Evolutionary conservation across 2,329 filamentous ascomycete genomes (phyloP).

Genomic region (Cordyceps farinosa): DNA sequence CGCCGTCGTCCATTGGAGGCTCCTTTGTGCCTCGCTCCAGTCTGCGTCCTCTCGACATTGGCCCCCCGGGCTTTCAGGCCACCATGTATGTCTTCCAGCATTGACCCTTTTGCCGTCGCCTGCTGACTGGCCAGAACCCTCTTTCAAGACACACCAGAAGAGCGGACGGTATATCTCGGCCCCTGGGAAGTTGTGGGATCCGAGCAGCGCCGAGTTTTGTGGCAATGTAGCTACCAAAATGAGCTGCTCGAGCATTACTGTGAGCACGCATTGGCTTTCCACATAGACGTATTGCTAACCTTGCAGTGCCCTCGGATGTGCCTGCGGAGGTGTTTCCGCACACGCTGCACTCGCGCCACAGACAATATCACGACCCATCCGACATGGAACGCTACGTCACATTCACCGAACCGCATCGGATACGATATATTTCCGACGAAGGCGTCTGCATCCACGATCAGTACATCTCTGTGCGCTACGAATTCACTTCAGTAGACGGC

Average conservation of each 20-base stretch:
- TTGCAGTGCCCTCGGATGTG: slow-evolving; percentile 42
- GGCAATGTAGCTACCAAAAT: slow-evolving; percentile 51
- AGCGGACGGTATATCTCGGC: slow-evolving; percentile 50
- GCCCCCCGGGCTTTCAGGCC: slow-evolving; percentile 51
- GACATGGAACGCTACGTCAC: slow-evolving; percentile 48
- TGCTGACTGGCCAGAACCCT: slow-evolving; percentile 37
- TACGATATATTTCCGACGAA: slow-evolving; percentile 46
- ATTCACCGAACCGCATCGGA: slow-evolving; percentile 45
- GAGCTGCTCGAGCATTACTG: slow-evolving; percentile 50
- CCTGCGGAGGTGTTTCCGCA: slow-evolving; percentile 45
- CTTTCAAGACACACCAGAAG: slow-evolving; percentile 47
- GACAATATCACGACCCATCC: slow-evolving; percentile 46
- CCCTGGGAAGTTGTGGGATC: slow-evolving; percentile 49
- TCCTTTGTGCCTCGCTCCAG: slow-evolving; percentile 34
- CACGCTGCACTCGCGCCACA: slow-evolving; percentile 48
- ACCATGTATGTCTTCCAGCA: slow-evolving; percentile 42
- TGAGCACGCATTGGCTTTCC: slow-evolving; percentile 28
- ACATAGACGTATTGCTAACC: slow-evolving; percentile 15
- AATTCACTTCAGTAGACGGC: slow-evolving; percentile 46
- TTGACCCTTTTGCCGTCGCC: background rate
- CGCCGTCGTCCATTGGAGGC: slow-evolving; percentile 38
- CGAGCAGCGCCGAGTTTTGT: slow-evolving; percentile 47
- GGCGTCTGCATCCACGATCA: slow-evolving; percentile 47
- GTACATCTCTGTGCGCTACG: slow-evolving; percentile 46
- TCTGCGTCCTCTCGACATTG: slow-evolving; percentile 46